Evolutionary conservation across 805 yeast species (phyloP).

Genomic region (Ogataea parapolymorpha): DNA sequence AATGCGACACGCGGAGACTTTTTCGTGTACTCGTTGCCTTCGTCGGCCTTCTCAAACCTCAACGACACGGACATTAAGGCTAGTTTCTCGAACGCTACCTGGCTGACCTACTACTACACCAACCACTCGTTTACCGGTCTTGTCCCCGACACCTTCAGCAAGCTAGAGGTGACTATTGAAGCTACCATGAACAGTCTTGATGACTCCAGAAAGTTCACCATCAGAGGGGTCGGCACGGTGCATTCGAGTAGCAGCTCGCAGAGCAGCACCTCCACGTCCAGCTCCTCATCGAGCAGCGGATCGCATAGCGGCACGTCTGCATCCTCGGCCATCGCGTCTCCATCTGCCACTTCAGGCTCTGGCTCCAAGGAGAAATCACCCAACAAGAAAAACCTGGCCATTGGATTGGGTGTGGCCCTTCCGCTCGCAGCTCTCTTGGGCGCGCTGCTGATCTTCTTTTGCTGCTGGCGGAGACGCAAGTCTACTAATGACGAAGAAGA

Average conservation of each 20-base stretch:
- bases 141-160: constrained; percentile 51
- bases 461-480: constrained; percentile 51
- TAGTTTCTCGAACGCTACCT: constrained; percentile 41
- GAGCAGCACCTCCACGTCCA: constrained; percentile 20
- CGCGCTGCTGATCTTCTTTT: constrained; percentile 46
- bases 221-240: constrained; percentile 47
- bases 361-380: constrained; percentile 25
- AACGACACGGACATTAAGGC: constrained; percentile 48
- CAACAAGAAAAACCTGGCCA: constrained; percentile 59
- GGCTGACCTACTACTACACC: constrained; percentile 62
- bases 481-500: constrained; percentile 29
- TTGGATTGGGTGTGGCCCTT: constrained; percentile 86
- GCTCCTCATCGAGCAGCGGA: constrained; percentile 19
- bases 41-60: constrained; percentile 55
- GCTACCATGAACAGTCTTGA: constrained; percentile 32
- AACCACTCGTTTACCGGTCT: constrained; percentile 69
- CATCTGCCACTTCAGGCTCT: constrained; percentile 6
- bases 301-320: constrained; percentile 1
- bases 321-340: constrained; percentile 2
- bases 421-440: constrained; percentile 57
- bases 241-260: constrained; percentile 16
- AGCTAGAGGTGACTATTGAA: constrained; percentile 41
- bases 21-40: constrained; percentile 53
- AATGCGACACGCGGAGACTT: constrained; percentile 66
- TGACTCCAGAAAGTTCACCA: constrained; percentile 45